Evolutionary conservation across 805 yeast species (phyloP), one percentile per base, ranked within the genome.

Genomic region (Metschnikowia santaceciliae): DNA sequence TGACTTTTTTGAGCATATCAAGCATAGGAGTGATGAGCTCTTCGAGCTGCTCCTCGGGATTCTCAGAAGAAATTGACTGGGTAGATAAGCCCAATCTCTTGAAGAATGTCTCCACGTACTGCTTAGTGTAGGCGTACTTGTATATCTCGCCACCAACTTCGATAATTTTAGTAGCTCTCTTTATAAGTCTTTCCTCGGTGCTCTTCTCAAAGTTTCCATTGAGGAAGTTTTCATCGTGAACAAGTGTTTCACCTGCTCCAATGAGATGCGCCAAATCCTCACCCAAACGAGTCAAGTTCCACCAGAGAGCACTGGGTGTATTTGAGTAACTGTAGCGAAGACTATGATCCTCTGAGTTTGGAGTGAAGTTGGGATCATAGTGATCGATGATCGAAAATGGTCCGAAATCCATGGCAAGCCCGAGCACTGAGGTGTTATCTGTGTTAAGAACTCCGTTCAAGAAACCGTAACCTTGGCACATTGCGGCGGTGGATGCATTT

Each of bases 381-480:
- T 79, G 80, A 62, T 91, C 97, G 86, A 91, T 79, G 53, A 90
- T 86, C 17, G 95, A 88, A 70, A 88, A 94, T 0, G 99, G 98
- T 2, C 98, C 99, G 67, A 86, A 94, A 67, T 92, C 99, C 67
- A 94, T 80, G 0, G 96, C 81, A 10, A 90, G 71, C 0, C 99
- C 99, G 41, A 86, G 62, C n/a, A 92, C 76, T 0, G 96, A 88
- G 0, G 97, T 89, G 63, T 92, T 92, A 63, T 92, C 99, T 0
- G 98, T 91, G 65, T 92, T 92, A 50, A 94, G 72, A 4, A 94
- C 98, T 13, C 99, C 99, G 62, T 92, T 94, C 58, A 91, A 67
- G 61, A 92, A 91, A 2, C 97, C 98, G 67, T 90, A 92, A 0
- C 86, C 79, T 64, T 92, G 97, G 89, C 96, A 89, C 56, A 79